A percentile compares a stretch with the other conserved stretches of the same genome.
Evolutionary conservation across 177 flowering plant species (phyloP).

Genomic region (Telopea speciosissima): DNA sequence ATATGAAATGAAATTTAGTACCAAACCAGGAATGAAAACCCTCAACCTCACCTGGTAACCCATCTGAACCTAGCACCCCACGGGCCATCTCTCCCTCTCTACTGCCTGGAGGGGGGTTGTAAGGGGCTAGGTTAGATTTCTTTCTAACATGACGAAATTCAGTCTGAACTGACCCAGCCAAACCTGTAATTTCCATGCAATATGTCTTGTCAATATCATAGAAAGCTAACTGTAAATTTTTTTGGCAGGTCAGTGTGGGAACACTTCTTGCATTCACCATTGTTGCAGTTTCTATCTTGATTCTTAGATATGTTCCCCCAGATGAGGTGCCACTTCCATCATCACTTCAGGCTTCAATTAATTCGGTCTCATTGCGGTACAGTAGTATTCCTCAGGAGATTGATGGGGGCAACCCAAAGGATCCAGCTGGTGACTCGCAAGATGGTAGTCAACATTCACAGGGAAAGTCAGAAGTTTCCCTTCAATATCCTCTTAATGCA

Average conservation of each 20-base stretch:
- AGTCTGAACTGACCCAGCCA: too few species aligned
- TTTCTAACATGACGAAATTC: too few species aligned
- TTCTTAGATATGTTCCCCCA: constrained; percentile 92
- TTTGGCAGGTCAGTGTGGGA: constrained; percentile 94
- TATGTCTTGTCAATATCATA: background rate
- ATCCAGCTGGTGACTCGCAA: constrained; percentile 17
- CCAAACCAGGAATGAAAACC: background rate
- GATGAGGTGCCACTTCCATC: constrained; percentile 82
- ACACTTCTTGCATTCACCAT: constrained; percentile 93
- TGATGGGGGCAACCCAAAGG: constrained; percentile 19
- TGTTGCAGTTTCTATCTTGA: constrained; percentile 89
- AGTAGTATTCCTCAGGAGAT: constrained; percentile 20
- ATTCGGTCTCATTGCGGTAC: constrained; percentile 35
- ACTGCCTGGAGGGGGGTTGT: too few species aligned
- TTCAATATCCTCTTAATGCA: constrained; percentile 41
- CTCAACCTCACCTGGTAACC: background rate
- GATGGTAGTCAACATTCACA: constrained; percentile 4
- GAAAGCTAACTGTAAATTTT: background rate
- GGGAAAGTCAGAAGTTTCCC: constrained; percentile 25
- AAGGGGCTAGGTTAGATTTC: too few species aligned
- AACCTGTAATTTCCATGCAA: too few species aligned
- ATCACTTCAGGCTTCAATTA: constrained; percentile 70
- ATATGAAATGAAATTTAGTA: too few species aligned
- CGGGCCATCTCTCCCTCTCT: too few species aligned
- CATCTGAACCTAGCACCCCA: background rate